Percentiles rank a stretch among this genome's conserved stretches.
Evolutionary conservation across 129 eudicot species (phyloP).

Genomic region (Ambrosia artemisiifolia): DNA sequence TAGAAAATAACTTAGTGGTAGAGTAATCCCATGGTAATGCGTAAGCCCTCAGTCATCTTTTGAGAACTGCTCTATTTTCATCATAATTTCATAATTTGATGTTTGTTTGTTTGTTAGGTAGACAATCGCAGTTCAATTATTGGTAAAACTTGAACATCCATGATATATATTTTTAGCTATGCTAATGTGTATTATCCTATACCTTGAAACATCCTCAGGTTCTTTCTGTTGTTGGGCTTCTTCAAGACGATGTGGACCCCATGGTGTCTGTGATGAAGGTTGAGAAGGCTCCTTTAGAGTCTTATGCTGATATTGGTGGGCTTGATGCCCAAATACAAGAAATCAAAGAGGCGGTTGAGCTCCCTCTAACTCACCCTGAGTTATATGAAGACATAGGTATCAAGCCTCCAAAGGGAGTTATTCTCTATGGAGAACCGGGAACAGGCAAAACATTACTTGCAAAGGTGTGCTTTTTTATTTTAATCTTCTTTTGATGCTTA

Average conservation of each 20-base stretch:
- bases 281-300: slow-evolving; percentile 91
- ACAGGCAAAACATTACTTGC: neutral
- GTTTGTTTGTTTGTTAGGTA: neutral
- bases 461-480: neutral
- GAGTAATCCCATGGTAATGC: neutral
- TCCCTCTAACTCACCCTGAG: neutral
- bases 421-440: neutral
- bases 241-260: slow-evolving; percentile 29
- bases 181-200: neutral
- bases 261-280: slow-evolving; percentile 97
- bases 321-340: slow-evolving; percentile 88
- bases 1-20: neutral
- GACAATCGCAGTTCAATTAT: neutral
- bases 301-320: slow-evolving; percentile 91
- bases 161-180: neutral
- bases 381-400: neutral
- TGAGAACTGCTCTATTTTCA: neutral
- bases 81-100: neutral
- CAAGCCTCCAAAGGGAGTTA: neutral
- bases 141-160: neutral
- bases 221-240: slow-evolving; percentile 80
- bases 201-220: slow-evolving; percentile 37
- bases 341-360: slow-evolving; percentile 9
- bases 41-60: neutral
- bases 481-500: neutral